Conservation (phyloP, 306 rosid species). For the Vigna trinervia region DNA sequence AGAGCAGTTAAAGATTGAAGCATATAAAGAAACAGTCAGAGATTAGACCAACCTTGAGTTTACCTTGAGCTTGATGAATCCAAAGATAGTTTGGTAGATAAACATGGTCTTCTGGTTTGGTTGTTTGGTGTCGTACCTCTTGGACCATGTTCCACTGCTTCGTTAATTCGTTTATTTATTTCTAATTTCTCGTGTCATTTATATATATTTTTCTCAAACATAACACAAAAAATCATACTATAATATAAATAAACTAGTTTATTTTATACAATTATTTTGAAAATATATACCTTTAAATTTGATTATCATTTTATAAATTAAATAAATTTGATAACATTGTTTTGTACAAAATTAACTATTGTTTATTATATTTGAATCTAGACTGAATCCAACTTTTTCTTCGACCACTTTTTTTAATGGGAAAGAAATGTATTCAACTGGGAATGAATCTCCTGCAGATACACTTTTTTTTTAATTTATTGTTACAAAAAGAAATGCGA, state of each 20-base stretch:
- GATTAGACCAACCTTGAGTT: constrained; percentile 43
- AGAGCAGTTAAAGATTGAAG: constrained; percentile 27
- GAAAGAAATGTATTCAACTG: not conserved
- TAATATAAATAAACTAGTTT: no score
- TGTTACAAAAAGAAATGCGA: not conserved
- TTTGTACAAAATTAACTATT: no score
- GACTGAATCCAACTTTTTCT: not conserved
- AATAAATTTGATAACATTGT: no score
- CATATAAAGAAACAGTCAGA: constrained; percentile 25
- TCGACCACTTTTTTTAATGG: not conserved
- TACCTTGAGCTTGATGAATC: constrained; percentile 39
- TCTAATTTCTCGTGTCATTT: not conserved
- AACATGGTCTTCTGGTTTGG: constrained; percentile 19
- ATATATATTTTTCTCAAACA: not conserved
- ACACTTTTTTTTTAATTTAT: not conserved
- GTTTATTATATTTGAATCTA: not conserved
- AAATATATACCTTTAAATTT: no score
- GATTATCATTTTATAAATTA: not conserved
- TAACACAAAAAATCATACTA: no score
- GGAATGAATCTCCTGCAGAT: not conserved
- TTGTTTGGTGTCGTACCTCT: constrained; percentile 6
- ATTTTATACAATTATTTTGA: no score
- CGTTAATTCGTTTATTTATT: constrained; percentile 15
- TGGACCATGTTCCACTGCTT: constrained; percentile 5
- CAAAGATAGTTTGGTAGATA: not conserved